Conservation (phyloP, 768 basidiomycete species). For the Boletus pseudopeckii region DNA sequence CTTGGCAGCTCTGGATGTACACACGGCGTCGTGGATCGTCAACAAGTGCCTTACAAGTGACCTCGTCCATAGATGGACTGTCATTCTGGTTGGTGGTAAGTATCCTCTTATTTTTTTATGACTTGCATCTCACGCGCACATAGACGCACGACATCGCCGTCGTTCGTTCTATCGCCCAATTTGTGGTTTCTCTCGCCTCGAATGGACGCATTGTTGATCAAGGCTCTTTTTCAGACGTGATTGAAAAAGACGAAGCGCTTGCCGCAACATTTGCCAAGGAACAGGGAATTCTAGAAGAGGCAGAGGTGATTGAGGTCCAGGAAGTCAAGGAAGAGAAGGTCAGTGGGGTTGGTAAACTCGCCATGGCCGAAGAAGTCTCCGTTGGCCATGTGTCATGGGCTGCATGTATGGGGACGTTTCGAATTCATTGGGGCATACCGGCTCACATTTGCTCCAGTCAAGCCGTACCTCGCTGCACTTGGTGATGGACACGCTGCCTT, state of each 20-base stretch:
- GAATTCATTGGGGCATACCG: not conserved
- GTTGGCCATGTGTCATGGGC: slow-evolving; percentile 1
- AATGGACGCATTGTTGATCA: not conserved
- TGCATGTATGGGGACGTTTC: not conserved
- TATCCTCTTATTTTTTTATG: too few species aligned
- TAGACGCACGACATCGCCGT: not conserved
- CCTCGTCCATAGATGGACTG: not conserved
- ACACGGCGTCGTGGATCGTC: slow-evolving; percentile 1
- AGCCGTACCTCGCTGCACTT: not conserved
- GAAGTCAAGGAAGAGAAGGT: not conserved
- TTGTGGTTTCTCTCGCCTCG: not conserved
- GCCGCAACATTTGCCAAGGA: not conserved
- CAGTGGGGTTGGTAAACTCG: not conserved
- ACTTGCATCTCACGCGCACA: not conserved
- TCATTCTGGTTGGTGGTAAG: slow-evolving; percentile 7
- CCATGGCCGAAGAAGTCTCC: not conserved
- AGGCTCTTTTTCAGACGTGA: not conserved
- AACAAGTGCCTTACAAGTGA: not conserved
- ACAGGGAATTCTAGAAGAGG: not conserved
- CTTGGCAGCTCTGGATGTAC: not conserved
- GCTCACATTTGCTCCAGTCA: not conserved
- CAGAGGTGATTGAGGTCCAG: not conserved
- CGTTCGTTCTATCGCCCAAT: not conserved
- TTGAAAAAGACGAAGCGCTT: not conserved
- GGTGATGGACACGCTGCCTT: not conserved